Evolutionary conservation across 768 basidiomycete genomes (phyloP), one percentile per base, ranked within the genome.

Genomic region (Boletus pseudopeckii): DNA sequence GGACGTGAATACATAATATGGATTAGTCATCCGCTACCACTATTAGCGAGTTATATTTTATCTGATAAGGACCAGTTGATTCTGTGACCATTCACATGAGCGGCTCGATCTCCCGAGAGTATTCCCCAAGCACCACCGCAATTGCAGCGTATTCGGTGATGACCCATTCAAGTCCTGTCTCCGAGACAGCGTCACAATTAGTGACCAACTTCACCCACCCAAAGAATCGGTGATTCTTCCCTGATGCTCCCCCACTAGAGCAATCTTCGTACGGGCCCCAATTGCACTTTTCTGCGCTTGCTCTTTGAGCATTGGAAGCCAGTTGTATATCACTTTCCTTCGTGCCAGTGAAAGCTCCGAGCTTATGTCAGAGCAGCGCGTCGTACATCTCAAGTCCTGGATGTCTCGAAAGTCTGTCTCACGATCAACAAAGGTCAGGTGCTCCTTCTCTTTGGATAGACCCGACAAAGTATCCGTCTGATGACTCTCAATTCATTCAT

Each of bases 401-500:
- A 72, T 89, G 7, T 74, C 79, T 5, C 76, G 82, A 40, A 88
- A 92, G 62, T 22, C n/a, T 52, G 50, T 45, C 61, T 63, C 46
- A 62, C 36, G 22, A 41, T 45, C 13, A 15, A 30, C 40, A 6
- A 55, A 83, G 87, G 88, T 32, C 88, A 90, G 63, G 62, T 78
- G 36, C 71, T 88, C 28, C 80, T 92, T 15, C 78, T 90, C 15
- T 49, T 82, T 2, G 86, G 86, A n/a, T 82, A 88, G 60, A 74
- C 80, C 6, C 76, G 74, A 44, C 77, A 75, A 22, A 79, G 76
- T 62, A 76, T 91, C n/a, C 79, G 80, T 13, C 49, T 84, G 24
- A 90, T 91, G 87, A 78, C 83, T 4, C 62, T 86, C 20, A 91
- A 90, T 2, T 75, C 92, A 53, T 90, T 90, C 24, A 24, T 24